Conservation (phyloP, 179 eudicot species). For the Kewa caespitosa region DNA sequence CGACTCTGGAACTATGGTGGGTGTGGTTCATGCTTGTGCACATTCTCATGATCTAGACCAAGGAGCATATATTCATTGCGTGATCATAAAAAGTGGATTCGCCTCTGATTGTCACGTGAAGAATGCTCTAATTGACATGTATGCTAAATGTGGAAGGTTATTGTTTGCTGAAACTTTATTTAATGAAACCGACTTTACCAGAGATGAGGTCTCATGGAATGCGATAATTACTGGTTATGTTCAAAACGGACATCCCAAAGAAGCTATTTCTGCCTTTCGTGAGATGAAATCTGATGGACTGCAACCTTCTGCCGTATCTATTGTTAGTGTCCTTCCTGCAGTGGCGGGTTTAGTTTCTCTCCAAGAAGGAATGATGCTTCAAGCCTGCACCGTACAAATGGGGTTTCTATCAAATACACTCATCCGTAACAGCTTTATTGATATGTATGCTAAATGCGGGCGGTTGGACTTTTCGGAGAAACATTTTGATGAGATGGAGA, state of each 20-base stretch:
- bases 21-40: conserved; percentile 60
- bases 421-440: conserved; percentile 42
- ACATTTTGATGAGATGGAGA: conserved; percentile 37
- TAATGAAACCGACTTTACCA: conserved; percentile 28
- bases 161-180: conserved; percentile 50
- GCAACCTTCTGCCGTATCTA: conserved; percentile 32
- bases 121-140: conserved; percentile 75
- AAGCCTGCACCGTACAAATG: conserved; percentile 31
- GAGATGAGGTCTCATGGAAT: conserved; percentile 46
- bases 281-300: conserved; percentile 35
- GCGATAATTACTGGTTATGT: conserved; percentile 41
- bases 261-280: conserved; percentile 35
- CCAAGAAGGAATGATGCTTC: conserved; percentile 36
- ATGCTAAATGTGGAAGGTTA: conserved; percentile 55
- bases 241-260: conserved; percentile 27
- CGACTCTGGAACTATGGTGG: conserved; percentile 58
- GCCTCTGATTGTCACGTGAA: conserved; percentile 48
- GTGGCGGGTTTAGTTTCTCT: conserved; percentile 34
- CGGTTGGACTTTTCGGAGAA: conserved; percentile 35
- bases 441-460: conserved; percentile 53
- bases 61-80: conserved; percentile 48
- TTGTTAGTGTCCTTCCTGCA: conserved; percentile 45
- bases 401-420: conserved; percentile 38
- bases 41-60: conserved; percentile 42
- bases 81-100: conserved; percentile 49